phyloP scores from a whole-genome alignment of 805 yeast species.

The Yarrowia porcina region DNA sequence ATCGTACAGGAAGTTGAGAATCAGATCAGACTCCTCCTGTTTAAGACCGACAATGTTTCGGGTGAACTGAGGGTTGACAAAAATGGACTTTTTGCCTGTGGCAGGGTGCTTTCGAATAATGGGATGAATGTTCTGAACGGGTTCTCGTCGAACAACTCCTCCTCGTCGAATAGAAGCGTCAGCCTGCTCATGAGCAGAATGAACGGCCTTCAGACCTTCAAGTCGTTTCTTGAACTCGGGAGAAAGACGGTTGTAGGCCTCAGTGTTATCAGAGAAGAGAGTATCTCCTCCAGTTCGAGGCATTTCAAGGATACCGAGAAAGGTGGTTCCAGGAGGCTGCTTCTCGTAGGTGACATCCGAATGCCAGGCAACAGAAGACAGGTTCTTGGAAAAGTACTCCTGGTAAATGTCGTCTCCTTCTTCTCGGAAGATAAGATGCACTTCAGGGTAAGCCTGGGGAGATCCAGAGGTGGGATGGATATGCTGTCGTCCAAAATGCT shows the following conservation, averaged over 20 bases:
- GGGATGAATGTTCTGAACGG: conserved; percentile 54
- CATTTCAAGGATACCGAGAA: conserved; percentile 58
- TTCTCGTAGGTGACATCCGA: conserved; percentile 71
- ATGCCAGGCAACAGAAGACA: conserved; percentile 51
- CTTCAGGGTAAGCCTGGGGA: conserved; percentile 55
- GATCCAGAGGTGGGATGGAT: conserved; percentile 74
- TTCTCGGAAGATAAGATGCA: conserved; percentile 59
- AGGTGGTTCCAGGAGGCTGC: conserved; percentile 70
- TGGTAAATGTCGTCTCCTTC: conserved; percentile 33
- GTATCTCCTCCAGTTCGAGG: conserved; percentile 75
- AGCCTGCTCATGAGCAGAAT: conserved; percentile 57
- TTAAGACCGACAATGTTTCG: conserved; percentile 64
- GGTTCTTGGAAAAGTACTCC: conserved; percentile 20
- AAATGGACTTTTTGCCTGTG: conserved; percentile 55
- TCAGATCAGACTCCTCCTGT: conserved; percentile 56
- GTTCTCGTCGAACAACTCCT: conserved; percentile 45
- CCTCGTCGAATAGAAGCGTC: conserved; percentile 39
- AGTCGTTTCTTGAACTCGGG: conserved; percentile 59
- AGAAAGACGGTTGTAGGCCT: conserved; percentile 69
- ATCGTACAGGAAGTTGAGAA: conserved; percentile 47
- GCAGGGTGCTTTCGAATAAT: conserved; percentile 60
- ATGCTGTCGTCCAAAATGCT: conserved; percentile 66
- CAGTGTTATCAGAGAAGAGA: conserved; percentile 66
- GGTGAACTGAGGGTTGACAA: conserved; percentile 55
- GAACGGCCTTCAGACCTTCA: conserved; percentile 59